Conservation (phyloP, 129 eudicot species). For the Pulicaria dysenterica region DNA sequence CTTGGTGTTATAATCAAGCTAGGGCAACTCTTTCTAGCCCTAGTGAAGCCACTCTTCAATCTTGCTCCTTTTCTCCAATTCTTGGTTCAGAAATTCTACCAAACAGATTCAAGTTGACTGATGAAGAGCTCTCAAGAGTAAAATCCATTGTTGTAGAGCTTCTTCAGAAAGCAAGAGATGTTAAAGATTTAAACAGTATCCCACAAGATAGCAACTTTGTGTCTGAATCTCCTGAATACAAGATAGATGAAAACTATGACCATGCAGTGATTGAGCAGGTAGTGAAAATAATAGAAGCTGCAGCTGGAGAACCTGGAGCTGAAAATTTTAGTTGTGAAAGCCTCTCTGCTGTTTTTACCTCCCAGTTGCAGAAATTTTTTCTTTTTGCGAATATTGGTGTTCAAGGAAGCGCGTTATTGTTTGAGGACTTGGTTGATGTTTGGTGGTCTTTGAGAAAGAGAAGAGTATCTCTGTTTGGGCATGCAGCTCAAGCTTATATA, state of each 20-base stretch:
- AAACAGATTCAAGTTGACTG: slow-evolving; percentile 58
- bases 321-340: slow-evolving; percentile 58
- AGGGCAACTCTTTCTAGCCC: slow-evolving; percentile 47
- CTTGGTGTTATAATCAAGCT: slow-evolving; percentile 95
- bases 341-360: slow-evolving; percentile 64
- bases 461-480: slow-evolving; percentile 90
- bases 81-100: slow-evolving; percentile 64
- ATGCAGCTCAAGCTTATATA: slow-evolving; percentile 85
- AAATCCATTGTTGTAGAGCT: slow-evolving; percentile 44
- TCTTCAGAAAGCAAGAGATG: slow-evolving; percentile 39
- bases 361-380: slow-evolving; percentile 71
- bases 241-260: slow-evolving; percentile 38
- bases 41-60: slow-evolving; percentile 47
- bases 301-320: slow-evolving; percentile 77
- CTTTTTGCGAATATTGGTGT: slow-evolving; percentile 40
- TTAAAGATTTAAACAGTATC: slow-evolving; percentile 33
- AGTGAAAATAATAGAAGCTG: slow-evolving; percentile 69
- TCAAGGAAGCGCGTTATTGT: slow-evolving; percentile 39
- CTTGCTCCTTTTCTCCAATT: slow-evolving; percentile 75
- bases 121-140: slow-evolving; percentile 65
- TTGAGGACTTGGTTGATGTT: slow-evolving; percentile 56
- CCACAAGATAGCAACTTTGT: slow-evolving; percentile 32
- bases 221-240: slow-evolving; percentile 37
- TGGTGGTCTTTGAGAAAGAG: slow-evolving; percentile 95
- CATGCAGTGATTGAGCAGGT: slow-evolving; percentile 55